Evolutionary conservation across 2,329 filamentous ascomycete genomes (phyloP), one percentile per base, ranked within the genome.

Genomic region (Colletotrichum caudatum): DNA sequence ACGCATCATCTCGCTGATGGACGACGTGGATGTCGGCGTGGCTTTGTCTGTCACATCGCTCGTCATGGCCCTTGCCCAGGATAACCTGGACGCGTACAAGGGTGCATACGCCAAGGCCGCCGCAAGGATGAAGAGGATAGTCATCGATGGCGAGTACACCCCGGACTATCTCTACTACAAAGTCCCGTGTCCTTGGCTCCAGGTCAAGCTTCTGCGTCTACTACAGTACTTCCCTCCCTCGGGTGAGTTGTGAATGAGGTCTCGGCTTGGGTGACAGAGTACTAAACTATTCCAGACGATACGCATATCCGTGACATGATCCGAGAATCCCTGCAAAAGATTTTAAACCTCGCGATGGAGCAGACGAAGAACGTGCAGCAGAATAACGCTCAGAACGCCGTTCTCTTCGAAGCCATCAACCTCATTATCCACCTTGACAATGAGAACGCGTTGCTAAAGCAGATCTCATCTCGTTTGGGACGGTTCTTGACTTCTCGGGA

Each of bases 361-460:
- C 91, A 94, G 79, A 96, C 94, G 64, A 99, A 98, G 84, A 99
- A 99, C 77, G 96, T 99, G 20, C 96, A 99, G 82, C 96, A 99
- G 80, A 99, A 99, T 82, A 99, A 99, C 79, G 96, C 96, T 0
- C 96, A 98, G 79, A 99, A 99, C 78, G 96, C 96, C 0, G 94
- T 99, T 18, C 87, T 99, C 1, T 99, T 99, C 78, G 96, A 99
- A 84, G 97, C 96, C 33, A 99, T 99, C 81, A 98, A 99, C 79
- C 89, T 99, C 56, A 96, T 98, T 76, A 99, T 99, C 75, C 96
- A 99, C 79, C 89, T 99, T 33, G 96, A 98, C 76, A 98, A 94
- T 0, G 96, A 99, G 81, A 93, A 95, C 75, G 92, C 92, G 29
- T 86, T 99, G 64, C 98, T 99, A 94, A 92, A 97, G 77, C 95